Base-by-base conservation (phyloP, 768 basidiomycete genomes). In the Amanita molliuscula region DNA sequence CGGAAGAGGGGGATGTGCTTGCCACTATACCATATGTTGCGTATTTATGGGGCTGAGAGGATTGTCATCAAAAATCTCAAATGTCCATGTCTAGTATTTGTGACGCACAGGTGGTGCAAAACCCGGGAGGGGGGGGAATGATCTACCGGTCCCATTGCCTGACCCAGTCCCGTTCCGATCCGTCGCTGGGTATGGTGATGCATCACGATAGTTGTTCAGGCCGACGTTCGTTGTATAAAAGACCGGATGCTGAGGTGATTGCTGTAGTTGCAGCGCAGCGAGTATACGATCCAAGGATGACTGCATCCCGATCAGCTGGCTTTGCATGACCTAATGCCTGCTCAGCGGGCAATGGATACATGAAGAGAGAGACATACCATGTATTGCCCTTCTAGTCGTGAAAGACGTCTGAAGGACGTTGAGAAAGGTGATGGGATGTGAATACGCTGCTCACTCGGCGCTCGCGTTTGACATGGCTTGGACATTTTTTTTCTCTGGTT, bases 251-350 rank as follows among this genome's bases (percentile, higher is more conserved):
- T 65, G 67, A 13, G 60, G 60, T 55, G 49, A 53, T 47, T 53
- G 61, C 51, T 71, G 72, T 40, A 68, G 67, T 57, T 74, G 84
- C 51, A 91, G 71, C 2, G 78, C 82, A 40, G 75, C 69, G 48
- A 92, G 67, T 61, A 92, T 92, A 46, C 89, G 78, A 66, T 92
- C 89, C 55, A 92, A 65, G 21, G 88, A 85, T 4, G 88, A 85
- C 66, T 92, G 90, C 84, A 92, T 88, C 58, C 89, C 89, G 58
- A 92, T 91, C 86, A 92, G 90, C 63, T 91, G 89, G 67, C 87
- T 88, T 64, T 92, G 88, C 79, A 92, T 87, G 56, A 89, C 84
- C 88, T 88, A 44, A 21, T 20, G 36, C 18, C 45, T 51, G 53
- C 54, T 53, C n/a, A 50, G 13, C 6, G 29, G 38, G 28, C 43